Evolutionary conservation across 352 stramenopile species (phyloP).

Genomic region (Globisporangium camurandrum): DNA sequence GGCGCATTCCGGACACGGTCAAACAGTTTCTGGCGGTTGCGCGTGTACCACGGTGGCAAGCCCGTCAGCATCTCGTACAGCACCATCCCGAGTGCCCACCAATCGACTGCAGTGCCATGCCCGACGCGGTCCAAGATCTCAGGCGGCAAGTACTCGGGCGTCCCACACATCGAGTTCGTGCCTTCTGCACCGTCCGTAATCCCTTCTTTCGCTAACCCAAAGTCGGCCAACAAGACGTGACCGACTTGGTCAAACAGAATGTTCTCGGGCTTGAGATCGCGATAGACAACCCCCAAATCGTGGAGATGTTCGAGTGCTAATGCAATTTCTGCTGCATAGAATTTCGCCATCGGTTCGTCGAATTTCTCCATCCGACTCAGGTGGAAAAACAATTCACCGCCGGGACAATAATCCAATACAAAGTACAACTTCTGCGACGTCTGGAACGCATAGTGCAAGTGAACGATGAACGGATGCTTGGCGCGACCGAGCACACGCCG

Average conservation of each 20-base stretch:
- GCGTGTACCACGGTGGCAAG: slow-evolving; percentile 89
- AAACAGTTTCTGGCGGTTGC: slow-evolving; percentile 90
- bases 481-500: slow-evolving; percentile 77
- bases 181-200: slow-evolving; percentile 78
- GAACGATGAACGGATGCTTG: slow-evolving; percentile 90
- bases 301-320: slow-evolving; percentile 87
- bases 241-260: slow-evolving; percentile 76
- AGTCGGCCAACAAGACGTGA: slow-evolving; percentile 77
- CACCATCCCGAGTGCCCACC: slow-evolving; percentile 90
- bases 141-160: slow-evolving; percentile 89
- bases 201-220: slow-evolving; percentile 84
- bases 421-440: slow-evolving; percentile 89
- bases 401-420: slow-evolving; percentile 88
- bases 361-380: slow-evolving; percentile 88
- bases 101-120: slow-evolving; percentile 89
- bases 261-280: slow-evolving; percentile 84
- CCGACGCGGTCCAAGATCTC: slow-evolving; percentile 88
- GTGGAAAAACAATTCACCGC: slow-evolving; percentile 89
- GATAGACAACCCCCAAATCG: slow-evolving; percentile 83
- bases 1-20: slow-evolving; percentile 84
- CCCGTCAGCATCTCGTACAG: slow-evolving; percentile 94
- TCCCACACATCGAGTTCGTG: slow-evolving; percentile 87
- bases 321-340: slow-evolving; percentile 90
- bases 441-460: slow-evolving; percentile 89
- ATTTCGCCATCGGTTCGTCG: slow-evolving; percentile 76